phyloP scores from a whole-genome alignment of 2,329 filamentous ascomycete species.

The Ciborinia camelliae region DNA sequence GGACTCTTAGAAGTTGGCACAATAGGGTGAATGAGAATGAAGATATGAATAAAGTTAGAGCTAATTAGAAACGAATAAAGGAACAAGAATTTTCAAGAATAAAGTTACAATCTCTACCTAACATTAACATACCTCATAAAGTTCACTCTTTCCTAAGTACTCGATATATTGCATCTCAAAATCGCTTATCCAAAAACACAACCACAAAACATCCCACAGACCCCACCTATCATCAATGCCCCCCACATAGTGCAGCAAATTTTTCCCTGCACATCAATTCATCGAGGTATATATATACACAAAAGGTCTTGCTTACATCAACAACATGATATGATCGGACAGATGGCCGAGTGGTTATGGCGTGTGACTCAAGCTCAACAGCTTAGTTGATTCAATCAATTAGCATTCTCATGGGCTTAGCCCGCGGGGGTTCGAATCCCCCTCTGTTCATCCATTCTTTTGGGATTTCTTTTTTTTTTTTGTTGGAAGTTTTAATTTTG shows the following conservation, averaged over 20 bases:
- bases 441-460: slow-evolving; percentile 5
- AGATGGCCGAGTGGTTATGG: slow-evolving; percentile 22
- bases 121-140: neutral
- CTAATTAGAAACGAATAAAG: neutral
- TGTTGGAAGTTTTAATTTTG: no score
- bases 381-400: slow-evolving; percentile 5
- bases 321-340: neutral
- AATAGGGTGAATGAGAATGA: neutral
- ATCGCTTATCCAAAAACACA: neutral
- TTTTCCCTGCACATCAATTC: neutral
- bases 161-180: neutral
- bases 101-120: neutral
- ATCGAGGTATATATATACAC: fast-evolving
- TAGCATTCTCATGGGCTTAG: slow-evolving; percentile 19
- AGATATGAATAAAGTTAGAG: neutral
- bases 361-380: slow-evolving; percentile 18
- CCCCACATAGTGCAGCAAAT: slow-evolving; percentile 3
- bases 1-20: neutral
- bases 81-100: neutral
- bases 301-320: fast-evolving
- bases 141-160: neutral
- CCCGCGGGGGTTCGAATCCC: slow-evolving; percentile 22
- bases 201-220: neutral
- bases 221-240: no score
- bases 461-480: no score